Base-by-base conservation (phyloP, 176 grass and related monocot genomes). In the Elaeis guineensis region DNA sequence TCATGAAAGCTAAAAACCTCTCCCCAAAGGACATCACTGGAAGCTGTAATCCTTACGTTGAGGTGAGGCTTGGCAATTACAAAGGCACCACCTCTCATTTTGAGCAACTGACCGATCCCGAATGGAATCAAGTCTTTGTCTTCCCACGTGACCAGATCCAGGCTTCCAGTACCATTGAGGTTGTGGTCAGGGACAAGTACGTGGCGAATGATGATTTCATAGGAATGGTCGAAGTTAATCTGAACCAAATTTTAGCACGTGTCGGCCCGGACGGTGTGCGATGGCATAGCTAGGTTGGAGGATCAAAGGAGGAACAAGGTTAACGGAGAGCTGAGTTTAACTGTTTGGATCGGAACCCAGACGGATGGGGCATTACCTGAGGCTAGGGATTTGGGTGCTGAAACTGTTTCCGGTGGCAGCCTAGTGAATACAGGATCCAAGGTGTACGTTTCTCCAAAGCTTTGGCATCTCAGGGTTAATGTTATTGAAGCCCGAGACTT, bases 51-150 rank as follows among this genome's bases (percentile, higher is more conserved):
- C 91, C 86, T 5, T 95, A 95, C 52, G 78, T 90, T 1, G 86
- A 96, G 79, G 86, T 96, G 39, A 89, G 83, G 17, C 77, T 90
- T 0, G 91, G 91, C 55, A 96, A 96, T 80, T 96, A 96, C 83
- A 87, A 82, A 62, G 91, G 83, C 67, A 79, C 50, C 6, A 96
- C 91, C n/a, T 71, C 73, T 23, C 86, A 96, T 61, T 74, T 74
- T 55, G 83, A 90, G 25, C 81, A 76, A 5, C 76, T 79, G 18
- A 17, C 64, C 50, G 90, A 77, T 83, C 83, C 86, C 8, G 91
- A 96, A 68, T 96, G 91, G 91, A 74, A 96, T 50, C 86, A 90
- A 54, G 86, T 96, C 17, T 96, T 96, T 66, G 83, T 86, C 65
- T 87, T 96, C 86, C 87, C 83, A 71, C 87, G 87, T 67, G 89